These are phyloP conservation scores for Malus fusca DNA, from an alignment of 306 rosid species.

Conservation along the genomic window DNA sequence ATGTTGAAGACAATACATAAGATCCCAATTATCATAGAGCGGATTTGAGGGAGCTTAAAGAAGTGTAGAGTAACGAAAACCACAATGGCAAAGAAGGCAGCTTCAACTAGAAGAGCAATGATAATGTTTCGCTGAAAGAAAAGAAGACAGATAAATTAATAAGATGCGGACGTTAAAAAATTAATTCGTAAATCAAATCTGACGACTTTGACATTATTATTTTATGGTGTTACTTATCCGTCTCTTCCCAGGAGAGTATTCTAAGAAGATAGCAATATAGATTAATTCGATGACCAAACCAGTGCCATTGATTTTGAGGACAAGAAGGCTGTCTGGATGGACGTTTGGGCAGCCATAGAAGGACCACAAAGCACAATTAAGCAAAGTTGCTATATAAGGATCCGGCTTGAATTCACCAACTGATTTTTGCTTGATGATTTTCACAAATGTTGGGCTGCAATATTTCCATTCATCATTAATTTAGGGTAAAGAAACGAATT, in stretches of 20 bases:
- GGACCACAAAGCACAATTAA: slow-evolving; percentile 59
- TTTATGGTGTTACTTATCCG: slow-evolving; percentile 19
- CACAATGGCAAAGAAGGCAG: slow-evolving; percentile 29
- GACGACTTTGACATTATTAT: neutral
- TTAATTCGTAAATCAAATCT: neutral
- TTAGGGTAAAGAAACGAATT: too few species aligned
- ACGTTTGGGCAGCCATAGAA: slow-evolving; percentile 62
- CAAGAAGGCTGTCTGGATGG: slow-evolving; percentile 45
- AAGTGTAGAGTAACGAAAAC: slow-evolving; percentile 27
- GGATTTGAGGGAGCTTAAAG: slow-evolving; percentile 21
- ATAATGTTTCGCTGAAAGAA: slow-evolving; percentile 43
- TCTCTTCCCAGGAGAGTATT: slow-evolving; percentile 32
- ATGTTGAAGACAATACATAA: slow-evolving; percentile 44
- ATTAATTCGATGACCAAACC: slow-evolving; percentile 45
- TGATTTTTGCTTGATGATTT: slow-evolving; percentile 36
- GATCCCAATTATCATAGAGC: slow-evolving; percentile 54
- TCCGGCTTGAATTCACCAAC: slow-evolving; percentile 66
- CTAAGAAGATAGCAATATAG: slow-evolving; percentile 41
- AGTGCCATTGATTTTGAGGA: slow-evolving; percentile 43
- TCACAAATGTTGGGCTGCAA: slow-evolving; percentile 47
- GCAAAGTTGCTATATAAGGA: slow-evolving; percentile 47
- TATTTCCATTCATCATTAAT: neutral
- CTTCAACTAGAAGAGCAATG: slow-evolving; percentile 22
- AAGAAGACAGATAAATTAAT: neutral
- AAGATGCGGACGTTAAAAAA: neutral